A percentile compares a stretch with the other conserved stretches of the same genome.
phyloP scores from a whole-genome alignment of 495 filamentous ascomycete species.

The Annulohypoxylon moriforme region DNA sequence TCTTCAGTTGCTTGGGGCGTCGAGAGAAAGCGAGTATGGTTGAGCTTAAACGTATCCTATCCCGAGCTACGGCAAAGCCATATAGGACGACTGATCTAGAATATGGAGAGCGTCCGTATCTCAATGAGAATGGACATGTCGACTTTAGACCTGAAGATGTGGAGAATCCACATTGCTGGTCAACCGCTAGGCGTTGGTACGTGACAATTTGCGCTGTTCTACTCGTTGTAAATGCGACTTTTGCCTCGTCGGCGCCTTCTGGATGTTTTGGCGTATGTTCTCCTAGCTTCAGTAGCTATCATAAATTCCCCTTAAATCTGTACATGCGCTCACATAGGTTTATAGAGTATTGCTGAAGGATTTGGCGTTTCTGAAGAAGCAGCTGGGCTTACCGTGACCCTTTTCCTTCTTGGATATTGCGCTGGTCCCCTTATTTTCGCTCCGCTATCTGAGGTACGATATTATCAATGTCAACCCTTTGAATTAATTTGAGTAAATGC shows the following conservation, averaged over 20 bases:
- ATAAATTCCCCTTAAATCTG: not conserved
- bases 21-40: constrained; percentile 22
- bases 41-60: constrained; percentile 49
- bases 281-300: not conserved
- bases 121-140: constrained; percentile 59
- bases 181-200: constrained; percentile 52
- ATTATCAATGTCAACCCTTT: not conserved
- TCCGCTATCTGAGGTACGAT: constrained; percentile 57
- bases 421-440: constrained; percentile 64
- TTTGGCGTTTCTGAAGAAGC: constrained; percentile 57
- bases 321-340: not conserved
- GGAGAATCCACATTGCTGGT: constrained; percentile 67
- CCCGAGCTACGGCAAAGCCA: constrained; percentile 52
- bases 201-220: constrained; percentile 60
- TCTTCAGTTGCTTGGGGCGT: not conserved
- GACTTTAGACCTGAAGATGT: constrained; percentile 59
- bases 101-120: constrained; percentile 41
- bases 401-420: constrained; percentile 65
- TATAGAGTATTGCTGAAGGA: constrained; percentile 54
- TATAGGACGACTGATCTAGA: constrained; percentile 48
- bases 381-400: constrained; percentile 61
- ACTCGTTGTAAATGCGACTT: constrained; percentile 65
- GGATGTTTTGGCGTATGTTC: constrained; percentile 54
- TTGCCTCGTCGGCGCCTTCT: constrained; percentile 63
- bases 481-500: not conserved